Conservation (phyloP, 768 basidiomycete genomes). For the Crassisporium funariophilum region DNA sequence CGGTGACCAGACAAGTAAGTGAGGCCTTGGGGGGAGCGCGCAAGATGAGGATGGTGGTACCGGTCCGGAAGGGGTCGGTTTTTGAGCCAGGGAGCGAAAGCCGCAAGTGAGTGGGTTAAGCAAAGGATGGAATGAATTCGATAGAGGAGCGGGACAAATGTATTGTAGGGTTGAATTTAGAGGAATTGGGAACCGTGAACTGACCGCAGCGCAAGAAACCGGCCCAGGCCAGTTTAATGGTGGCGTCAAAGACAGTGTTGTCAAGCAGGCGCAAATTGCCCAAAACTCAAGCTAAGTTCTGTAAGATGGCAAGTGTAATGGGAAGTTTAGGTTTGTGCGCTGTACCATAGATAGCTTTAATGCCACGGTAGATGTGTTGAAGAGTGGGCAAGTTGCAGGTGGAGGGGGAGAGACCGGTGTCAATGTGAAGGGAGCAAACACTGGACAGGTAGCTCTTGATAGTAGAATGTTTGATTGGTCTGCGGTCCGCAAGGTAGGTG, state of each 20-base stretch:
- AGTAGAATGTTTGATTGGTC: conserved; percentile 18
- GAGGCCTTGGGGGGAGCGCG: background rate
- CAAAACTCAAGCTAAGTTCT: conserved; percentile 5
- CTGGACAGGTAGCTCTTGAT: conserved; percentile 24
- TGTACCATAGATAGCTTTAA: conserved; percentile 33
- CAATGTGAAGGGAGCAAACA: conserved; percentile 32
- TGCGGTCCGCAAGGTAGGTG: conserved; percentile 7
- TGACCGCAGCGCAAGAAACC: conserved; percentile 23
- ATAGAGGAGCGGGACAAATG: conserved; percentile 23
- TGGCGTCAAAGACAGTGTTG: conserved; percentile 15
- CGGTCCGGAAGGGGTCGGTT: conserved; percentile 35
- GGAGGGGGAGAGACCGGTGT: conserved; percentile 27
- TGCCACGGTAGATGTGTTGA: conserved; percentile 31
- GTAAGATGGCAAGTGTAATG: conserved; percentile 25
- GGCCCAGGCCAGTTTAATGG: conserved; percentile 21
- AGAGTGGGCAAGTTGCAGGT: conserved; percentile 28
- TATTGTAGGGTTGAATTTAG: conserved; percentile 8
- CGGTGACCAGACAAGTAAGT: conserved; percentile 6
- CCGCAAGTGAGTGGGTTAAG: conserved; percentile 21
- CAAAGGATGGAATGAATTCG: conserved; percentile 26
- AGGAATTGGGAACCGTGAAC: conserved; percentile 4
- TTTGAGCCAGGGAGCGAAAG: conserved; percentile 36
- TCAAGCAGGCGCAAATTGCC: background rate
- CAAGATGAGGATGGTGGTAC: conserved; percentile 10
- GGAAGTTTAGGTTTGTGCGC: conserved; percentile 25